A percentile compares a stretch with the other conserved stretches of the same genome.
phyloP scores from a whole-genome alignment of 2,329 filamentous ascomycete genomes.

The Mycosphaerella arachidis region DNA sequence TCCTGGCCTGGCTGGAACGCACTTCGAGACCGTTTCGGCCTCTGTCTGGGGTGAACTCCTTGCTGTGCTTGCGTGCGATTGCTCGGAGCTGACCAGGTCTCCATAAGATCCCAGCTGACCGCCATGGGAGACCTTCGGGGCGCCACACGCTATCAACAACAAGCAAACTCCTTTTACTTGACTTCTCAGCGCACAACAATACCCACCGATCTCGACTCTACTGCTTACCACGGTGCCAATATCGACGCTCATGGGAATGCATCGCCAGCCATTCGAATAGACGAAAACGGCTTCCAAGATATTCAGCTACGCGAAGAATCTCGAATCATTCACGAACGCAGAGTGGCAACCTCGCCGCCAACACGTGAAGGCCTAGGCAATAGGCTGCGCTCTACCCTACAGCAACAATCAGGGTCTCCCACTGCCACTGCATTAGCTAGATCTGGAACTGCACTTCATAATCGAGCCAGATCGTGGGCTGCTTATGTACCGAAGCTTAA shows the following conservation, averaged over 20 bases:
- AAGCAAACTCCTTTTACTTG: constrained; percentile 1
- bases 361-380: constrained; percentile 24
- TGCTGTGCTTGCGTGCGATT: not conserved
- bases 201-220: not conserved
- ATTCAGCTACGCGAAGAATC: constrained; percentile 9
- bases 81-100: not conserved
- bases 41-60: not conserved
- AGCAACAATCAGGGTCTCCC: constrained; percentile 21
- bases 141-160: not conserved
- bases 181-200: not conserved
- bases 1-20: not conserved
- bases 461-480: constrained; percentile 30
- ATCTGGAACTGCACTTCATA: constrained; percentile 28
- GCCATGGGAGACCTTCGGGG: constrained; percentile 5
- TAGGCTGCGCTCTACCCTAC: constrained; percentile 25
- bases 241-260: constrained; percentile 3
- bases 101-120: constrained; percentile 2
- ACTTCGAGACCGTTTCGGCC: not conserved
- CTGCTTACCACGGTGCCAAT: constrained; percentile 10
- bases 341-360: constrained; percentile 10
- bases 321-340: not conserved
- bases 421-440: constrained; percentile 29
- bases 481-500: constrained; percentile 28
- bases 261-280: constrained; percentile 5
- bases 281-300: constrained; percentile 16